Evolutionary conservation across 2,329 filamentous ascomycete species (phyloP), one percentile per base, ranked within the genome.

Genomic region (Penicillium sp.): DNA sequence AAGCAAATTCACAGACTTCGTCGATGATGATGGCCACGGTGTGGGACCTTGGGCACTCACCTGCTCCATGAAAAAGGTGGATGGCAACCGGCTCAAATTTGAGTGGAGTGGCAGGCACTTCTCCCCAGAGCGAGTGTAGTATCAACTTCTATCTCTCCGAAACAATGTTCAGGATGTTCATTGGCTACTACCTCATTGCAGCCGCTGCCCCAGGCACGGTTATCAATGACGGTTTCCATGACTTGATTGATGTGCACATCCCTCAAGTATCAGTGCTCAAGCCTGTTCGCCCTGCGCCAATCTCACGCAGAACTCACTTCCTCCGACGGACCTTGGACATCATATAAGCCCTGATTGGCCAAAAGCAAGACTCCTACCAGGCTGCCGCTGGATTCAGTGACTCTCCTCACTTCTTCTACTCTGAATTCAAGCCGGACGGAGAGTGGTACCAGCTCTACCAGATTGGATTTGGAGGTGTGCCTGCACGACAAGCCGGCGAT

Each of bases 151-250:
- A 78, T 59, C 72, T 82, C 2, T 79, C 75, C 0, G 73, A 76
- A 19, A 80, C 77, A 21, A 78, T 80, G 77, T 82, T 82, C 70
- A 80, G 78, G 53, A 81, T 82, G 76, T 81, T 81, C 59, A 76
- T 82, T 43, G 79, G 77, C 0, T 72, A 70, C 39, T 81, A 78
- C 61, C 70, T 82, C 3, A 73, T 81, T n/a, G 78, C 79, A 2
- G 77, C 80, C 1, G 78, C 78, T 36, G 79, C 79, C 29, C 79
- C 79, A 0, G 75, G 79, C 21, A 77, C 75, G 25, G 74, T 81
- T 13, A 79, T 81, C 61, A 82, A 82, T 59, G 79, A 82, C 56
- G 79, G 79, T 13, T 80, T 81, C 66, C 79, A 82, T 58, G 79
- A 82, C 44, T 71, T 81, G 6, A 73, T 82, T 52, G 78, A 82